Base-by-base conservation (phyloP, 805 yeast genomes). In the Metschnikowia sp. region DNA sequence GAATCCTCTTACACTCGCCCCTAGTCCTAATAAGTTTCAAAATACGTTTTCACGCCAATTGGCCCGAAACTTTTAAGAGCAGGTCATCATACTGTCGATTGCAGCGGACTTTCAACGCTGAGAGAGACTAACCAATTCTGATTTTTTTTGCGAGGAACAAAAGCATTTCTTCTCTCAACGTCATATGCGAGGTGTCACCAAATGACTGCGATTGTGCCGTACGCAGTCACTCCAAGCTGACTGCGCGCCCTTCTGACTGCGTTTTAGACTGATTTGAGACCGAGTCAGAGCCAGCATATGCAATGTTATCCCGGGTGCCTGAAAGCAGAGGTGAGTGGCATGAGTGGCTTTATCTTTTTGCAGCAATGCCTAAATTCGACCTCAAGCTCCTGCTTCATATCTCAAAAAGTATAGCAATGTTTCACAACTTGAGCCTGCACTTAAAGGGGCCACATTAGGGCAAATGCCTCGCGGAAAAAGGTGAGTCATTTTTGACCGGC, bases 401-500 rank as follows among this genome's bases (percentile, higher is more conserved):
- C 26, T 22, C 26, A 22, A 7, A 22, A 22, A 5, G 5, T 22
- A 22, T 22, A 4, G 7, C 26, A 22, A 7, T 7, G 26, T 5
- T 22, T 22, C 7, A 22, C 7, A 4, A 22, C 26, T 22, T 7
- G 26, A 22, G 26, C 26, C 22, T 13, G n/a, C 11, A 33, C 18
- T n/a, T 31, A 15, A 30, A 42, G 7, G 29, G 12, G 29, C n/a
- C 10, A 19, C 7, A 3, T 15, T 26, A 37, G 40, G 40, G 40
- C 15, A 26, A 8, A 26, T 12, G 32, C 40, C 40, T 10, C 40
- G 40, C 40, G 36, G 31, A 40, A 32, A 32, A 34, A 26, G 10
- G 33, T 44, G 47, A 44, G 38, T 44, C 47, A 44, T 38, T 32
- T 37, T 32, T 32, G 11, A 41, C 47, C 28, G 42, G 15, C 33